These are phyloP conservation scores for Gossypium raimondii DNA, from an alignment of 345 rosid genomes.

Conservation along the genomic window DNA sequence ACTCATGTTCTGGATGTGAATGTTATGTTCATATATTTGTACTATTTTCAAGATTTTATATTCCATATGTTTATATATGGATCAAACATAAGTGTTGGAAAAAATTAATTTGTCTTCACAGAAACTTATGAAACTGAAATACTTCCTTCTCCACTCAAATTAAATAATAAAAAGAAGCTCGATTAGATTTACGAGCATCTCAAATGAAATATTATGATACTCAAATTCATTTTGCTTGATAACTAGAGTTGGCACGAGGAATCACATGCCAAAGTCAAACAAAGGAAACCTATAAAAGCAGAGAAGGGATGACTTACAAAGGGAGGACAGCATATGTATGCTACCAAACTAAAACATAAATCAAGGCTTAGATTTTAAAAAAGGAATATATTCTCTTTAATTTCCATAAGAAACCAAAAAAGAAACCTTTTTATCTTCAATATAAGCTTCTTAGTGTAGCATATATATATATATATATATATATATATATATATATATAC, in stretches of 20 bases:
- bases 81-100: too few species aligned
- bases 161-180: too few species aligned
- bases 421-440: not conserved
- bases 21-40: too few species aligned
- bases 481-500: not conserved
- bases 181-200: too few species aligned
- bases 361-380: not conserved
- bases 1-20: too few species aligned
- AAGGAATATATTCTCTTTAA: not conserved
- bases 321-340: not conserved
- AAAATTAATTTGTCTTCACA: not conserved
- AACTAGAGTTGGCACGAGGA: not conserved
- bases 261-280: not conserved
- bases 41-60: too few species aligned
- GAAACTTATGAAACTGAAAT: constrained; percentile 37
- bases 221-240: too few species aligned
- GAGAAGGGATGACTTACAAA: constrained; percentile 5
- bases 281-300: not conserved
- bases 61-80: too few species aligned
- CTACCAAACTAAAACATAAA: not conserved
- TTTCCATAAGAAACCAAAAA: not conserved
- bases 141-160: constrained; percentile 37
- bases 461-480: not conserved
- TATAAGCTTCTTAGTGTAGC: not conserved
- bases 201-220: not conserved